A percentile compares a stretch with the other conserved stretches of the same genome.
Evolutionary conservation across 352 stramenopile genomes (phyloP).

Genomic region (Pythium utonaiense): DNA sequence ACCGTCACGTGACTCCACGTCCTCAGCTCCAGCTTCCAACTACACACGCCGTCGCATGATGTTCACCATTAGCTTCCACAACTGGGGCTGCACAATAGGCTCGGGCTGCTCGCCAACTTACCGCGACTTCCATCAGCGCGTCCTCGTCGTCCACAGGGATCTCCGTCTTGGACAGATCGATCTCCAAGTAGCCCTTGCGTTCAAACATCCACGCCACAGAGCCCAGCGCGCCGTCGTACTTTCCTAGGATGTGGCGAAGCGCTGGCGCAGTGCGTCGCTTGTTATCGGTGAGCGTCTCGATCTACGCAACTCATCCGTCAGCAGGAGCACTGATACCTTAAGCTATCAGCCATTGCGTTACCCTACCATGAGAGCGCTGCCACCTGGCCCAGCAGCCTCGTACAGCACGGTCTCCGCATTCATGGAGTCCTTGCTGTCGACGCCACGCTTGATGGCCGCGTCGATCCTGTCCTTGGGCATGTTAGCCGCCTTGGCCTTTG

Average conservation of each 20-base stretch:
- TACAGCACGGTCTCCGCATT: constrained; percentile 80
- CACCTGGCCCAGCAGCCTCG: constrained; percentile 63
- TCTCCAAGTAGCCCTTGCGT: constrained; percentile 80
- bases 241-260: constrained; percentile 73
- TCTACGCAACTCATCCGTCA: constrained; percentile 28
- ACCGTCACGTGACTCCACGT: constrained; percentile 58
- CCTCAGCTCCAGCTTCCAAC: constrained; percentile 68
- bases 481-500: constrained; percentile 77
- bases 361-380: constrained; percentile 75
- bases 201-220: constrained; percentile 86
- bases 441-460: constrained; percentile 75
- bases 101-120: constrained; percentile 23
- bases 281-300: constrained; percentile 84
- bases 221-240: constrained; percentile 58
- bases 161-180: constrained; percentile 31
- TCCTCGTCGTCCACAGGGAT: constrained; percentile 53
- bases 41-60: constrained; percentile 13
- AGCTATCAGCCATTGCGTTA: too few species aligned
- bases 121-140: constrained; percentile 68
- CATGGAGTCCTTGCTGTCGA: constrained; percentile 71
- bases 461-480: constrained; percentile 85
- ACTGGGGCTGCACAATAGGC: too few species aligned
- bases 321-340: too few species aligned
- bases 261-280: constrained; percentile 75
- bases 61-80: background rate